Conservation (phyloP, 1,284 basidiomycete species). For the Rhodotorula sp. region DNA sequence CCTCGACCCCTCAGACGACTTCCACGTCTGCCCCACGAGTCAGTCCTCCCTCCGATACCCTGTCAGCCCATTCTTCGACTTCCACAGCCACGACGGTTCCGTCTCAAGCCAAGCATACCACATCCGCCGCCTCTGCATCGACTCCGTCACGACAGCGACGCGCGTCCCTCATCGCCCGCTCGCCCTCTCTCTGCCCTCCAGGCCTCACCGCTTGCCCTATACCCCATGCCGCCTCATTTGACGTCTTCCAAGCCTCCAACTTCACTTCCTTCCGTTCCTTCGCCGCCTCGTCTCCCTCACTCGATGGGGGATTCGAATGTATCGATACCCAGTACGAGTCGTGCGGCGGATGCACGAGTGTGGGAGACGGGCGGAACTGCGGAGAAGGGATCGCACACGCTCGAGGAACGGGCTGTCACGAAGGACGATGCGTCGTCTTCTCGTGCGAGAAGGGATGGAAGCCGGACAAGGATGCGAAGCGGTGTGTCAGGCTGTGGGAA, state of each 20-base stretch:
- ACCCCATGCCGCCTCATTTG: neutral
- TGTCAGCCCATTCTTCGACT: neutral
- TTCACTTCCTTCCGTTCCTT: neutral
- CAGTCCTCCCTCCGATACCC: neutral
- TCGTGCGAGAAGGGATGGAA: slow-evolving; percentile 5
- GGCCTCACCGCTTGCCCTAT: slow-evolving; percentile 16
- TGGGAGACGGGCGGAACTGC: slow-evolving; percentile 5
- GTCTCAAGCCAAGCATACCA: slow-evolving; percentile 47
- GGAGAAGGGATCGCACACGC: neutral
- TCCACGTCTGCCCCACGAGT: neutral
- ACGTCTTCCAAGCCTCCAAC: neutral
- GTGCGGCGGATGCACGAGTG: slow-evolving; percentile 12
- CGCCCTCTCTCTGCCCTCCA: slow-evolving; percentile 6
- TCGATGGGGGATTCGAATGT: slow-evolving; percentile 1
- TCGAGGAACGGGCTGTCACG: slow-evolving; percentile 1
- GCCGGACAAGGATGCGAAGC: neutral
- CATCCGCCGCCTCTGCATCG: slow-evolving; percentile 40
- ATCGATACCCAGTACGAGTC: neutral
- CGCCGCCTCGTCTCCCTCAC: neutral
- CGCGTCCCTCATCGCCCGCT: neutral
- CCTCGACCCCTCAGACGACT: neutral
- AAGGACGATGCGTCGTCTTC: slow-evolving; percentile 7
- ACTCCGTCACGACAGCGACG: slow-evolving; percentile 44
- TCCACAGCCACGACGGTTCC: slow-evolving; percentile 55
- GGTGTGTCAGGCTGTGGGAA: neutral